Evolutionary conservation across 805 yeast genomes (phyloP), one percentile per base, ranked within the genome.

Genomic region (Starmerella apicola): DNA sequence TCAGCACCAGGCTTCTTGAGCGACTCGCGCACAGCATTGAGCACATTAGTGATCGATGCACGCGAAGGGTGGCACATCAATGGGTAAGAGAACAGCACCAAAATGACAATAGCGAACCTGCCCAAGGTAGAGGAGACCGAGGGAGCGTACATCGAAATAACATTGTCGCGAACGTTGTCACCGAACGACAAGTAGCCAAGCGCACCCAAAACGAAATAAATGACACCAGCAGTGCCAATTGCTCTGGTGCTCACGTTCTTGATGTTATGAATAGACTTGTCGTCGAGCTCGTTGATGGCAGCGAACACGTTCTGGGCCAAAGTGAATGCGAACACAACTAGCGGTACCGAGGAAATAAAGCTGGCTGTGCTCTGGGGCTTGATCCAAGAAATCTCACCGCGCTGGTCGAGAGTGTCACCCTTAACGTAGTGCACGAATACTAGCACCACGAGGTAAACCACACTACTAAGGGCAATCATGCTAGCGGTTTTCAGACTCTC

Each of bases 231-330:
- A 4, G 72, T 57, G 1, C 70, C 64, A 44, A 84, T 71, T 1
- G 86, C 75, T 7, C 61, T 46, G 16, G 58, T 44, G 18, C 78
- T 70, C 28, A 82, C 66, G 16, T 52, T 59, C 41, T 65, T 61
- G 44, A 76, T 63, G 25, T 62, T 64, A 5, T 54, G 43, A n/a
- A 71, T 61, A 0, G 79, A 62, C 45, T 68, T 70, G 49, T 74
- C 74, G 23, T 58, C 60, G 22, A 86, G 69, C 61, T 88, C 97
- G 53, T 86, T 88, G 39, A 85, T 72, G 40, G 86, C 72, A 1
- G 94, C 75, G 53, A 83, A 84, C 84, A 83, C 83, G 61, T 88
- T 88, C 59, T 88, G 96, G 55, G 88, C 96, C 53, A 96, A 91
- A 0, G 97, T 88, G 60, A 76, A 88, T 0, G 95, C 95, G 65